Conservation (phyloP, 2,329 filamentous ascomycete species). For the Ciborinia camelliae region DNA sequence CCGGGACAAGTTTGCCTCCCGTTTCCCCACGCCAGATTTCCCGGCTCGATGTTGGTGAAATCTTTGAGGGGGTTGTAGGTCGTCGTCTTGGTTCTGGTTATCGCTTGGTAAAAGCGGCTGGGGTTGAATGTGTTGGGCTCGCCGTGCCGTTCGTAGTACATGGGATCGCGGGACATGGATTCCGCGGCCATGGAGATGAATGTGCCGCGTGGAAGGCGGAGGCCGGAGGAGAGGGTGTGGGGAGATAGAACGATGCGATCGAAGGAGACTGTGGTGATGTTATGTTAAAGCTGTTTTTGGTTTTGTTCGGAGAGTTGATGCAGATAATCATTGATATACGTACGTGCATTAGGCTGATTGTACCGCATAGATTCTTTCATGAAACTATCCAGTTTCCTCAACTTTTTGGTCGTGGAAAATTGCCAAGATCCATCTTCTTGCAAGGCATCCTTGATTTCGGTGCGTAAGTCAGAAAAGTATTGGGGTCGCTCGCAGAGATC, state of each 20-base stretch:
- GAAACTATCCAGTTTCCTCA: slow-evolving; percentile 13
- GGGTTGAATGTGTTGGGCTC: slow-evolving; percentile 28
- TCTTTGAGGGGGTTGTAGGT: background rate
- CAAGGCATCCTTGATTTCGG: slow-evolving; percentile 32
- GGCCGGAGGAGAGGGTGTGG: slow-evolving; percentile 37
- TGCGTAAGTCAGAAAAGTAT: slow-evolving; percentile 34
- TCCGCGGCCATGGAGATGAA: slow-evolving; percentile 28
- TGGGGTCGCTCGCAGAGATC: slow-evolving; percentile 50
- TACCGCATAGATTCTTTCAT: slow-evolving; percentile 16
- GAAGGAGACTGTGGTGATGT: background rate
- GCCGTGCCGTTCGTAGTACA: background rate
- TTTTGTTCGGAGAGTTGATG: too few species aligned
- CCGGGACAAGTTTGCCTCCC: slow-evolving; percentile 15
- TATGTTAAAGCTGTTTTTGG: background rate
- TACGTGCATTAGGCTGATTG: slow-evolving; percentile 8
- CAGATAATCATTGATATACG: too few species aligned
- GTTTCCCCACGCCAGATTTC: slow-evolving; percentile 18
- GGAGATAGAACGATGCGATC: slow-evolving; percentile 21
- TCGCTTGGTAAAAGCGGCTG: slow-evolving; percentile 28
- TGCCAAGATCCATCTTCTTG: slow-evolving; percentile 26
- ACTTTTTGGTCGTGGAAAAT: background rate
- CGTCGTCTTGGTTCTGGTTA: background rate
- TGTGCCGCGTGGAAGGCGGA: slow-evolving; percentile 34
- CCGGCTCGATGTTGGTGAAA: slow-evolving; percentile 17
- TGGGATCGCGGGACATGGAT: slow-evolving; percentile 13